A percentile compares a stretch with the other conserved stretches of the same genome.
Evolutionary conservation across 2,329 filamentous ascomycete species (phyloP).

Genomic region (Scytalidium lignicola): DNA sequence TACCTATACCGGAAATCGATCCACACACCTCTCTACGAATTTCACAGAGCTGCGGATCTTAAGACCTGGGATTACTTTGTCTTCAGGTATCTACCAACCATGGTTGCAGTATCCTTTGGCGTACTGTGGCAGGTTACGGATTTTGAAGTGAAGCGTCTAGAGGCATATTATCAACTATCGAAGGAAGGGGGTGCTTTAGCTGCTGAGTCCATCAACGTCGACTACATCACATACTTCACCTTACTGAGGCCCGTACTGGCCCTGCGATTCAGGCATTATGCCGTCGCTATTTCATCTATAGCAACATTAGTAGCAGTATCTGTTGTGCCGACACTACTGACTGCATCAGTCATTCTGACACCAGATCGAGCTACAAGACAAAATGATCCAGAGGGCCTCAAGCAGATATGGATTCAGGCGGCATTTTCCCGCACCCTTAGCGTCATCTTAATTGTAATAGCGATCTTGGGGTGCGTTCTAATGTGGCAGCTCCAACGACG

Average conservation of each 20-base stretch:
- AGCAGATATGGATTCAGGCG: slow-evolving; percentile 51
- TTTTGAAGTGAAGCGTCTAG: slow-evolving; percentile 61
- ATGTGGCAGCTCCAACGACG: slow-evolving; percentile 57
- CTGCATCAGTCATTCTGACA: slow-evolving; percentile 53
- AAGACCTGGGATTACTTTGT: slow-evolving; percentile 50
- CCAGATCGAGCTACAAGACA: slow-evolving; percentile 45
- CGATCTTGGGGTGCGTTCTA: slow-evolving; percentile 50
- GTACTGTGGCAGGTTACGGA: slow-evolving; percentile 63
- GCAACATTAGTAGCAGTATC: slow-evolving; percentile 62
- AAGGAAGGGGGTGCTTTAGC: slow-evolving; percentile 55
- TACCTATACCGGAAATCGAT: slow-evolving; percentile 47
- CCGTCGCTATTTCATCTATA: slow-evolving; percentile 61
- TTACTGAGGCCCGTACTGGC: slow-evolving; percentile 61
- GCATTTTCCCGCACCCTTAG: slow-evolving; percentile 60
- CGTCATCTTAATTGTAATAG: slow-evolving; percentile 49
- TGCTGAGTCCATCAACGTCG: slow-evolving; percentile 64
- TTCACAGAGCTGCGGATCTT: slow-evolving; percentile 46
- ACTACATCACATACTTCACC: slow-evolving; percentile 66
- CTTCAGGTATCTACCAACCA: slow-evolving; percentile 58
- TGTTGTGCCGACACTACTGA: slow-evolving; percentile 62
- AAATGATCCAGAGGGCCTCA: slow-evolving; percentile 36
- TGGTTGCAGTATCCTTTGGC: slow-evolving; percentile 56
- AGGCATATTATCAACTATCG: slow-evolving; percentile 62
- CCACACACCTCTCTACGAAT: slow-evolving; percentile 35
- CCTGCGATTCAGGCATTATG: slow-evolving; percentile 58